Evolutionary conservation across 2,329 filamentous ascomycete species (phyloP).

Genomic region (Lachnellula subtilissima): DNA sequence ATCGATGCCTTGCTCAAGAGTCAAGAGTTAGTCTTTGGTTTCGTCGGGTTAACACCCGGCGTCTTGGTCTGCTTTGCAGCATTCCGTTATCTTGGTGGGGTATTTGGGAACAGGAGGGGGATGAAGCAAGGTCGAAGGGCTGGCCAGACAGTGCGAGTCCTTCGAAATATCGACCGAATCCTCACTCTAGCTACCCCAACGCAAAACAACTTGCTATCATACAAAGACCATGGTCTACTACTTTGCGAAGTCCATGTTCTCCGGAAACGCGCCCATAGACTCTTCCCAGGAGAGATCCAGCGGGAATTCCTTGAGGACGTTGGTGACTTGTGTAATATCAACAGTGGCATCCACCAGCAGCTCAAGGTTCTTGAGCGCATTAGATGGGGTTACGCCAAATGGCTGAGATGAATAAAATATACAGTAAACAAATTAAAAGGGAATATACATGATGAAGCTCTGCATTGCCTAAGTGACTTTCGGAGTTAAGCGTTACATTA

Average conservation of each 20-base stretch:
- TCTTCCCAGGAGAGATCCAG: constrained; percentile 70
- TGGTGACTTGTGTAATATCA: constrained; percentile 76
- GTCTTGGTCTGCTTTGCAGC: constrained; percentile 79
- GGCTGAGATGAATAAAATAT: constrained; percentile 41
- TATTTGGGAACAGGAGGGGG: constrained; percentile 68
- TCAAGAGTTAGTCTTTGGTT: constrained; percentile 96
- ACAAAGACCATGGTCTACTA: constrained; percentile 87
- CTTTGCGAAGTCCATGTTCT: constrained; percentile 87
- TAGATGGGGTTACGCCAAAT: constrained; percentile 83
- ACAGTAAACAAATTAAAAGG: not conserved
- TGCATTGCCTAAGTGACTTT: too few relatives aligned
- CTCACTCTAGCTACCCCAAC: constrained; percentile 64
- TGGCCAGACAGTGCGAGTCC: constrained; percentile 67
- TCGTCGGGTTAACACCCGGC: constrained; percentile 88
- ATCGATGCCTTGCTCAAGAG: constrained; percentile 94
- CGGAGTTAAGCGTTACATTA: too few relatives aligned
- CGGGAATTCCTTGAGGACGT: constrained; percentile 87
- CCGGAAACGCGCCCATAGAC: constrained; percentile 58
- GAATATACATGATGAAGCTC: too few relatives aligned
- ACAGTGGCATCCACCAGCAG: constrained; percentile 72
- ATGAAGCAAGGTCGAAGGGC: constrained; percentile 59
- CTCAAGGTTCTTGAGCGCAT: constrained; percentile 76
- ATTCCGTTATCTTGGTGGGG: constrained; percentile 63
- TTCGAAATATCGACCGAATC: constrained; percentile 85
- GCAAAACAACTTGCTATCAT: constrained; percentile 71